These are phyloP conservation scores for Scutellaria minor DNA, from an alignment of 257 asterid species.

Conservation along the genomic window DNA sequence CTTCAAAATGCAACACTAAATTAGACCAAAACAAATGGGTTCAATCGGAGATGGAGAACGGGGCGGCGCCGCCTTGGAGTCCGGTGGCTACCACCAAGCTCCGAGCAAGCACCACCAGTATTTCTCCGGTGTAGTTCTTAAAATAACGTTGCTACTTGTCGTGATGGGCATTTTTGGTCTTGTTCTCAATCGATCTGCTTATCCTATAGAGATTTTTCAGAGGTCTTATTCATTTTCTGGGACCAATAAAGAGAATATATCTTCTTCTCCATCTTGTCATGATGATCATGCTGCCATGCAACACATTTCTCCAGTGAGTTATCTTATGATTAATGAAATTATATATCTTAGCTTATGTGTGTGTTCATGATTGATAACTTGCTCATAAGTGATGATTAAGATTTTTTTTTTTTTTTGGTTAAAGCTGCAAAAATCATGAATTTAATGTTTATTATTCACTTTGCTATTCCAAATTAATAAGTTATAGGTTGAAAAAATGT, in stretches of 20 bases:
- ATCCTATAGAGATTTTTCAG: slow-evolving; percentile 25
- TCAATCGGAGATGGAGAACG: slow-evolving; percentile 13
- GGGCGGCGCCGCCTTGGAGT: slow-evolving; percentile 18
- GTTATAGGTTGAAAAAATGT: too few species aligned
- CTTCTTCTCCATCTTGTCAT: slow-evolving; percentile 6
- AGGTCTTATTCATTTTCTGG: slow-evolving; percentile 21
- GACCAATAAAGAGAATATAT: neutral
- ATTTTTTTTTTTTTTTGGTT: too few species aligned
- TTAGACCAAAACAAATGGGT: slow-evolving; percentile 6
- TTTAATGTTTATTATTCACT: too few species aligned
- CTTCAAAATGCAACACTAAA: neutral
- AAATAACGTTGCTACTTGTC: slow-evolving; percentile 23
- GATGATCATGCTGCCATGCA: slow-evolving; percentile 8
- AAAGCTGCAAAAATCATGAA: too few species aligned
- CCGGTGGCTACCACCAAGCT: slow-evolving; percentile 26
- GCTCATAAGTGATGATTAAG: too few species aligned
- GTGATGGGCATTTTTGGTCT: slow-evolving; percentile 29
- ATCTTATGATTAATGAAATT: neutral
- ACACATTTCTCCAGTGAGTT: neutral
- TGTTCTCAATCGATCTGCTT: slow-evolving; percentile 31
- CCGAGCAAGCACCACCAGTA: neutral
- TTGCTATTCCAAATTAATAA: too few species aligned
- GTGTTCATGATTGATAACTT: too few species aligned
- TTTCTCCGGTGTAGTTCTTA: slow-evolving; percentile 11
- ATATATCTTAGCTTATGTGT: too few species aligned